Evolutionary conservation across 805 yeast species (phyloP).

Genomic region (Barnettozyma pratensis): DNA sequence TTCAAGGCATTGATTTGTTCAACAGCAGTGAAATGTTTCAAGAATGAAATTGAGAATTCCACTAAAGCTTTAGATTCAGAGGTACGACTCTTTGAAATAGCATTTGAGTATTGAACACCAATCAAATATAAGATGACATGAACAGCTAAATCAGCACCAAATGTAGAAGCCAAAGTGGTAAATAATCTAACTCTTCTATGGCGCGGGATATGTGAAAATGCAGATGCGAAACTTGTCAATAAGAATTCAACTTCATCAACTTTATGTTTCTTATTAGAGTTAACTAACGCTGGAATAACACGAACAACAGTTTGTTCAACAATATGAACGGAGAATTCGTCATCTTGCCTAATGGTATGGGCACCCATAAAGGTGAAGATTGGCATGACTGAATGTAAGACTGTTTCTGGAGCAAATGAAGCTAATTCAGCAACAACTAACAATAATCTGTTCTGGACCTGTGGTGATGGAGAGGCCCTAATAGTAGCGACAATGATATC

Average conservation of each 20-base stretch:
- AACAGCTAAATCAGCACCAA: constrained; percentile 63
- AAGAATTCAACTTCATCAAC: constrained; percentile 75
- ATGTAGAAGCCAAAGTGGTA: constrained; percentile 68
- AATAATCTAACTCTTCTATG: constrained; percentile 89
- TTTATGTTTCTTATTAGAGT: constrained; percentile 35
- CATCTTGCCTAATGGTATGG: constrained; percentile 93
- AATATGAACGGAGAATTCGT: constrained; percentile 88
- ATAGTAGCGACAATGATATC: constrained; percentile 89
- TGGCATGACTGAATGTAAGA: constrained; percentile 97
- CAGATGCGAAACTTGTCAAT: constrained; percentile 85
- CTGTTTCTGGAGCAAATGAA: constrained; percentile 81
- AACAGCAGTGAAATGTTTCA: constrained; percentile 59
- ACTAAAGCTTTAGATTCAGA: constrained; percentile 63
- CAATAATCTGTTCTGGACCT: constrained; percentile 84
- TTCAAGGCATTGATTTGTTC: constrained; percentile 60
- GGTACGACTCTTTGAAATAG: constrained; percentile 48
- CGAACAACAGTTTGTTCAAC: constrained; percentile 86
- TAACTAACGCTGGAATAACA: constrained; percentile 86
- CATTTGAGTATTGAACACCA: constrained; percentile 68
- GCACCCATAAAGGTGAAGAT: constrained; percentile 99
- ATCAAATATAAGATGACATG: constrained; percentile 72
- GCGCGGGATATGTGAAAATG: constrained; percentile 92
- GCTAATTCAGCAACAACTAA: constrained; percentile 87
- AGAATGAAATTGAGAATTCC: constrained; percentile 68
- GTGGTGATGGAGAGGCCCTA: constrained; percentile 85